These are phyloP conservation scores for Madurella fahalii DNA, from an alignment of 2,329 filamentous ascomycete species.

Conservation along the genomic window DNA sequence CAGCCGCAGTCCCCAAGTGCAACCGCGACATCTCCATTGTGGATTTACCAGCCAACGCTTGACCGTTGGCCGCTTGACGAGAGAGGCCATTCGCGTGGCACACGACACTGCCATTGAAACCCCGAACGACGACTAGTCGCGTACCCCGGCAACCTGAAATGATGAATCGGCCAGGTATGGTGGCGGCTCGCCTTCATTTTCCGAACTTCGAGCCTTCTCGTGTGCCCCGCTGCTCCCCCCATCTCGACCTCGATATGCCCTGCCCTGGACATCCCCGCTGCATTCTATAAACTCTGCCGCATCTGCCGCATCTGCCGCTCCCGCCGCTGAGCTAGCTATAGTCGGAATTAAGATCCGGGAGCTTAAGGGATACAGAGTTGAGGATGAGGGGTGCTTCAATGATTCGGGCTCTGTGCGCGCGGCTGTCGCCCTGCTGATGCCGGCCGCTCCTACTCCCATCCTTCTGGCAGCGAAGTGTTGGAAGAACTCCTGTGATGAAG, in stretches of 20 bases:
- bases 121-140: not conserved
- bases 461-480: not conserved
- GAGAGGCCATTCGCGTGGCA: not conserved
- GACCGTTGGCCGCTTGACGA: not conserved
- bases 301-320: not conserved
- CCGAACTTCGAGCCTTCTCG: constrained; percentile 10
- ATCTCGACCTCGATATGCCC: constrained; percentile 4
- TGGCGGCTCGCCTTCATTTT: constrained; percentile 24
- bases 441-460: not conserved
- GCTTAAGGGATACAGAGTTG: not conserved
- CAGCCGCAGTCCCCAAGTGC: not conserved
- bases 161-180: constrained; percentile 61
- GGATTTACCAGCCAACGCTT: constrained; percentile 1
- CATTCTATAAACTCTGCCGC: not conserved
- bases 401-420: not conserved
- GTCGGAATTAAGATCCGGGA: not conserved
- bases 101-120: not conserved
- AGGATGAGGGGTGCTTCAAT: not conserved
- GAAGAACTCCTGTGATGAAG: not conserved
- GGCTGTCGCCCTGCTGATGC: not conserved
- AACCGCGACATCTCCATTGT: constrained; percentile 1
- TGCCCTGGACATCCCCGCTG: not conserved
- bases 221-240: constrained; percentile 15
- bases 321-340: not conserved
- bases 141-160: constrained; percentile 27